phyloP scores from a whole-genome alignment of 2,329 filamentous ascomycete species.

The Akanthomyces dipterigenus region DNA sequence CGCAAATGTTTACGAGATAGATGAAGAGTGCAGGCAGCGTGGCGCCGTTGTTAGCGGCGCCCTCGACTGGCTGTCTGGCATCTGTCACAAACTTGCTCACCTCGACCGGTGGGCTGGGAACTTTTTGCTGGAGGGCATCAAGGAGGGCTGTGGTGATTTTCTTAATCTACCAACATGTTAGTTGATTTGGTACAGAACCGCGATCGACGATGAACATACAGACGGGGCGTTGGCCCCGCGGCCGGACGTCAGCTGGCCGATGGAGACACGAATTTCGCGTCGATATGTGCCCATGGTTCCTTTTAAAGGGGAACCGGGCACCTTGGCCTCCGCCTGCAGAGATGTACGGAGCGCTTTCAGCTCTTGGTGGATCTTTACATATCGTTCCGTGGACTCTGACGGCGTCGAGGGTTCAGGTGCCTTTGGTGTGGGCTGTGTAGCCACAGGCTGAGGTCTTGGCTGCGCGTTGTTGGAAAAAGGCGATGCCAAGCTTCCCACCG shows the following conservation, averaged over 20 bases:
- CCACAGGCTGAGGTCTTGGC: constrained; percentile 12
- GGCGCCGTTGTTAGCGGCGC: constrained; percentile 43
- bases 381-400: constrained; percentile 31
- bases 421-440: constrained; percentile 4
- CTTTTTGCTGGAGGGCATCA: constrained; percentile 43
- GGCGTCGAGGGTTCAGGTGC: not conserved
- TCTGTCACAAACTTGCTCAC: constrained; percentile 46
- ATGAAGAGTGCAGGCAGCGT: constrained; percentile 59
- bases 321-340: constrained; percentile 49
- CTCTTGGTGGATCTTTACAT: constrained; percentile 56
- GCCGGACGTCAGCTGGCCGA: constrained; percentile 66
- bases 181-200: not conserved
- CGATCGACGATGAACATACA: constrained; percentile 23
- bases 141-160: constrained; percentile 39
- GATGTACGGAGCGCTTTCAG: constrained; percentile 62
- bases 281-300: constrained; percentile 64
- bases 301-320: constrained; percentile 45
- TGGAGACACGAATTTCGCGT: constrained; percentile 60
- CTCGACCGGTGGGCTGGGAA: constrained; percentile 48
- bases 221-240: constrained; percentile 50
- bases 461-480: constrained; percentile 1
- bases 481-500: not conserved
- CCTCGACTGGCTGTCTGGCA: constrained; percentile 40
- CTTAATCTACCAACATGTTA: constrained; percentile 23
- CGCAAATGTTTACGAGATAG: constrained; percentile 69